Conservation (phyloP, 225 moss, liverwort and hornwort genomes). For the Anthoceros angustus region DNA sequence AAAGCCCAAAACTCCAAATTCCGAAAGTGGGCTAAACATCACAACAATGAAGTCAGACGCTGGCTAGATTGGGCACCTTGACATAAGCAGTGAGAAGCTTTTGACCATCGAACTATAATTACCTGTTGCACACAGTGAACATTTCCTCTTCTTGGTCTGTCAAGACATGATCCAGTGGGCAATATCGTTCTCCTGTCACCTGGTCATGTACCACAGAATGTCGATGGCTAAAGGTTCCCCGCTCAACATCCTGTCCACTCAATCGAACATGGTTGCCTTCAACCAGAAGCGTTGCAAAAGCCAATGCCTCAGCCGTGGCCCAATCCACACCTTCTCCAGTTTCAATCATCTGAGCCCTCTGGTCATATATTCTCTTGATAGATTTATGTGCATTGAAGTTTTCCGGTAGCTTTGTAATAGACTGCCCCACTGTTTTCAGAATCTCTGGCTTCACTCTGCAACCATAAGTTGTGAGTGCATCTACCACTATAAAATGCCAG, state of each 20-base stretch:
- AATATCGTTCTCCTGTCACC: slow-evolving; percentile 56
- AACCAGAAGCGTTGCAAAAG: slow-evolving; percentile 70
- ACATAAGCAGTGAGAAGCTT: too few species aligned
- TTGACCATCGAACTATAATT: too few species aligned
- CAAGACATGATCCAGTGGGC: slow-evolving; percentile 65
- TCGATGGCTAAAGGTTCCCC: slow-evolving; percentile 89
- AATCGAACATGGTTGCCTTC: slow-evolving; percentile 89
- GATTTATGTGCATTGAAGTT: slow-evolving; percentile 56
- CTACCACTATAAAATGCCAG: not conserved
- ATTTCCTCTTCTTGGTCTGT: slow-evolving; percentile 48
- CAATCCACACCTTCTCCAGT: slow-evolving; percentile 70
- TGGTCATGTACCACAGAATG: slow-evolving; percentile 80
- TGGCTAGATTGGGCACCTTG: too few species aligned
- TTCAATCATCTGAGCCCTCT: slow-evolving; percentile 57
- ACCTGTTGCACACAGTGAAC: slow-evolving; percentile 79
- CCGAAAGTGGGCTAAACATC: slow-evolving; percentile 57
- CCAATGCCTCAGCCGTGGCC: slow-evolving; percentile 84
- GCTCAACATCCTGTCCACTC: slow-evolving; percentile 94
- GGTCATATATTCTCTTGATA: slow-evolving; percentile 69
- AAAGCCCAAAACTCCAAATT: slow-evolving; percentile 86
- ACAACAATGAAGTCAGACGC: slow-evolving; percentile 6
- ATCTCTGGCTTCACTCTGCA: slow-evolving; percentile 64
- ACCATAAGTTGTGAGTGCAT: too few species aligned
- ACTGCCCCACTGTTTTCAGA: slow-evolving; percentile 46
- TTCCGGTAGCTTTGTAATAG: slow-evolving; percentile 48